Evolutionary conservation across 768 basidiomycete species (phyloP), one percentile per base, ranked within the genome.

Genomic region (Auriscalpium orientale): DNA sequence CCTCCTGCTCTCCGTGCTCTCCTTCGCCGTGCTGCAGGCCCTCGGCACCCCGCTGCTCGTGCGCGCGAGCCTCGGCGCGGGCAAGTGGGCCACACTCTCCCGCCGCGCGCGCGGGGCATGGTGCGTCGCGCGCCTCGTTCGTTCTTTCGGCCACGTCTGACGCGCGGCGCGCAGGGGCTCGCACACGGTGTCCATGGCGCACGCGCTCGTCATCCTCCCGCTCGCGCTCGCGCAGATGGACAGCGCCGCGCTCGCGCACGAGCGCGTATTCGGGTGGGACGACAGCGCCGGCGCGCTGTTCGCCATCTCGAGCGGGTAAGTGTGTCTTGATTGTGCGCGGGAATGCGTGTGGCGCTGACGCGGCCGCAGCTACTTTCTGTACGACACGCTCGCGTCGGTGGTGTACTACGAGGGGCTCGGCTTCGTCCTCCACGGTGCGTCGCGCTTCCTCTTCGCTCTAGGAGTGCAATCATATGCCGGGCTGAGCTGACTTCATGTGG

Each of bases 211-310:
- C 52, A 76, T 89, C 53, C 75, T 91, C 36, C 82, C 84, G 0
- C 74, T 87, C 21, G 79, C 89, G 1, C 63, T 81, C 18, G 78
- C 74, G 53, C 78, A 76, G 38, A 71, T 91, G 20, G 67, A 75
- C 45, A 68, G 73, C 13, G 69, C 77, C 0, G 75, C 70, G 15
- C 72, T 87, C 16, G 66, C 70, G 28, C 63, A 70, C n/a, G 85
- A 93, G 67, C 80, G 81, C 35, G 85, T 83, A 7, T 92, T 85
- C 64, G 92, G 90, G 7, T 92, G 87, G 78, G 79, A 88, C 60
- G 73, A 79, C 1, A 57, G 67, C 18, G 76, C 78, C 5, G 85
- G 83, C 20, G 73, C 78, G 47, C 71, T 85, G 2, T 73, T 82
- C 61, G 87, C 87, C 21, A 76, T 95, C 49, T 82, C 88, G 34